Base-by-base conservation (phyloP, 2,329 filamentous ascomycete species). In the Gaeumannomyces tritici region DNA sequence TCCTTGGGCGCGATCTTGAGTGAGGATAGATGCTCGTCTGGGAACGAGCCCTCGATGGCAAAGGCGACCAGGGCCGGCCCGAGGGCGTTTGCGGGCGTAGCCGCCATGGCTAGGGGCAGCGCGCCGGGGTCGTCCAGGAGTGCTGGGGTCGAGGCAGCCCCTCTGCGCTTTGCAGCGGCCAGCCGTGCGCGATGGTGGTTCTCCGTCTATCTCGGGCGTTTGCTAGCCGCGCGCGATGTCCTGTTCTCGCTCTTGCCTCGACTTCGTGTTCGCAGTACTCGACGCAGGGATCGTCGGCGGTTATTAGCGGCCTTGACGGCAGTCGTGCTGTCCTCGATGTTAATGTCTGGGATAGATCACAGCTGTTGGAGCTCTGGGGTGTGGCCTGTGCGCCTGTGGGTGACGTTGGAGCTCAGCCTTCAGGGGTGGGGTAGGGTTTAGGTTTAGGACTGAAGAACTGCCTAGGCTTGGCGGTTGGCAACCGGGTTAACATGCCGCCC, bases 51-150 rank as follows among this genome's bases (percentile, higher is more conserved):
- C 61, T 77, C 68, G 3, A 75, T 65, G 62, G 89, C 81, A 68
- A 88, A 90, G 64, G 85, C 77, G 63, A 91, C 83, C 55, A 91
- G 75, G 5, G 85, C 85, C 64, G 83, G 78, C 66, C 83, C 84
- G 59, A 74, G 61, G 56, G 60, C 29, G 29, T 57, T 31, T 56
- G 57, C 51, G 21, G 24, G 51, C 13, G 56, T 29, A 21, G 61
- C 24, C 21, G 42, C 42, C 42, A 51, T 51, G 42, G 42, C 42
- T 51, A 4, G 42, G 11, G 18, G 21, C 21, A 24, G 42, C 42
- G 42, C 42, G 42, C 42, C 21, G 21, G 42, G 42, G 42, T 51
- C 42, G 42, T 51, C 21, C 42, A 51, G 42, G 42, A 21, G 42
- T n/a, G 42, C 7, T 51, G 21, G 18, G 21, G 21, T 51, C 42